These are phyloP conservation scores for Trichophaea hybrida DNA, from an alignment of 2,329 filamentous ascomycete genomes.

Conservation along the genomic window DNA sequence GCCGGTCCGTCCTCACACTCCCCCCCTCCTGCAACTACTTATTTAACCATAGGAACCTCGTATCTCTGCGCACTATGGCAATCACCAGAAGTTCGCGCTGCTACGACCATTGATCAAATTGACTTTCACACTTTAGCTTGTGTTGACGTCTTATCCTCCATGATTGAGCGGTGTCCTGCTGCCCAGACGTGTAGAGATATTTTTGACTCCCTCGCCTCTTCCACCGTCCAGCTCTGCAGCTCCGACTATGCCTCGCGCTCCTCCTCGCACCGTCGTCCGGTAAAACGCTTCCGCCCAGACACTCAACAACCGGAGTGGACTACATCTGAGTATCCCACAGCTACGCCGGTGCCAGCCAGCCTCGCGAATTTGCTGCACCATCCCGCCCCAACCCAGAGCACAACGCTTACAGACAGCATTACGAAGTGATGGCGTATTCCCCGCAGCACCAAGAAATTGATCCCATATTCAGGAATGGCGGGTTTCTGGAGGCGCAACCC, in stretches of 20 bases:
- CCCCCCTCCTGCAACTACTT: neutral
- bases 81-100: slow-evolving; percentile 23
- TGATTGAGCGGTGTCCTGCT: slow-evolving; percentile 25
- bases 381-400: slow-evolving; percentile 3
- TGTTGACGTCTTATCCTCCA: slow-evolving; percentile 25
- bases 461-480: slow-evolving; percentile 2
- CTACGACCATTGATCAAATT: slow-evolving; percentile 25
- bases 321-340: neutral
- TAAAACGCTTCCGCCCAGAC: neutral
- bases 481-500: slow-evolving; percentile 8
- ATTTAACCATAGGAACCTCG: slow-evolving; percentile 19
- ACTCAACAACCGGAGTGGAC: neutral
- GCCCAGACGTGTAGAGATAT: slow-evolving; percentile 26
- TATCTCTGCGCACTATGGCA: slow-evolving; percentile 27
- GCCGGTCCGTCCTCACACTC: slow-evolving; percentile 27
- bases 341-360: slow-evolving; percentile 18
- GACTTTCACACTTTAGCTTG: slow-evolving; percentile 24
- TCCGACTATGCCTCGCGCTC: slow-evolving; percentile 14
- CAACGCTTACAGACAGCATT: neutral
- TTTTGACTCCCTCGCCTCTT: slow-evolving; percentile 24
- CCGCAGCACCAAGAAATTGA: neutral
- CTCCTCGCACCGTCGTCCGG: neutral
- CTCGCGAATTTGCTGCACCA: slow-evolving; percentile 24
- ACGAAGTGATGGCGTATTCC: neutral
- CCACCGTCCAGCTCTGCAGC: slow-evolving; percentile 25